Evolutionary conservation across 352 stramenopile species (phyloP).

Genomic region (Elongisporangium anandrum): DNA sequence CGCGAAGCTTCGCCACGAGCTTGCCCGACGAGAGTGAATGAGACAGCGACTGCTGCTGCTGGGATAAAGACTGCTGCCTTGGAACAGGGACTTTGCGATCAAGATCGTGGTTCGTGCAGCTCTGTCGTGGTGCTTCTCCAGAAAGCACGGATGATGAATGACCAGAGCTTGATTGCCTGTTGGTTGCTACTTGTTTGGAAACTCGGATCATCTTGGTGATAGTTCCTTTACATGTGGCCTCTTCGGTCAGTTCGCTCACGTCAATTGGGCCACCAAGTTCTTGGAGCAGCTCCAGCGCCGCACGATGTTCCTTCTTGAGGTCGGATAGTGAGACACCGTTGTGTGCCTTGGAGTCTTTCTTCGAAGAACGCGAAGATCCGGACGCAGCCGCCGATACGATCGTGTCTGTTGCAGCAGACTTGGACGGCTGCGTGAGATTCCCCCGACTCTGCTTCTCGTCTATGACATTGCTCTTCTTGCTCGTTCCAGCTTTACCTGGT

Average conservation of each 20-base stretch:
- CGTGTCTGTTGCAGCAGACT: neutral
- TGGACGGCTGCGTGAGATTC: neutral
- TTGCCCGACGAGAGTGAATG: slow-evolving; percentile 13
- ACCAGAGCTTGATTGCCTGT: neutral
- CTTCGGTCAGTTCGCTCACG: slow-evolving; percentile 20
- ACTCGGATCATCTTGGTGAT: neutral
- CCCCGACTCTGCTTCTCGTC: neutral
- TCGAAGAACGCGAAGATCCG: slow-evolving; percentile 8
- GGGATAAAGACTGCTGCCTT: slow-evolving; percentile 1
- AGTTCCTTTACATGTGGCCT: slow-evolving; percentile 3
- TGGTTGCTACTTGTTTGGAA: neutral
- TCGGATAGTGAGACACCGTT: slow-evolving; percentile 64
- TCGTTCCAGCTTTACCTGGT: neutral
- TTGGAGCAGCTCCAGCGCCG: slow-evolving; percentile 63
- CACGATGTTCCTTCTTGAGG: slow-evolving; percentile 70
- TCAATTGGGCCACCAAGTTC: slow-evolving; percentile 65
- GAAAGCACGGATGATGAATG: no score
- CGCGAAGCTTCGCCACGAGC: slow-evolving; percentile 49
- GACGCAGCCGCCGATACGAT: neutral
- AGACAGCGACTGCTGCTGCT: slow-evolving; percentile 9
- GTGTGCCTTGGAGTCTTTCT: slow-evolving; percentile 30
- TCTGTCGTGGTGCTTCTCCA: neutral
- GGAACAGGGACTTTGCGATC: slow-evolving; percentile 1
- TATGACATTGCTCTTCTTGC: neutral
- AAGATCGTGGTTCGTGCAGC: neutral